Evolutionary conservation across 441 rosid genomes (phyloP), one percentile per base, ranked within the genome.

Genomic region (Euphorbia celastroides): DNA sequence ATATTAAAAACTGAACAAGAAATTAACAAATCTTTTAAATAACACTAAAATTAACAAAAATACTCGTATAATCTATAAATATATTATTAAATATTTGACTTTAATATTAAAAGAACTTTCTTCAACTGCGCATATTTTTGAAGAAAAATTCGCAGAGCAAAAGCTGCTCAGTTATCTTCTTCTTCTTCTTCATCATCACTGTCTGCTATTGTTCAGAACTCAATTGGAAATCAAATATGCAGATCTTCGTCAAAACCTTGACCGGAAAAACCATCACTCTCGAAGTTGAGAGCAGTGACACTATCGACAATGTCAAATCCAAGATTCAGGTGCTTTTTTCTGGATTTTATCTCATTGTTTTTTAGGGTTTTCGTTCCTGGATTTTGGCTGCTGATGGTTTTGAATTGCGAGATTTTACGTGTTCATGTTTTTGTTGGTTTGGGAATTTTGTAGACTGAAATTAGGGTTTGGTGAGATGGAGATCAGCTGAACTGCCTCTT

Each of bases 211-310:
- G 8, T 5, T 51, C 9, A 4, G n/a, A 7, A 2, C 11, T 23
- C 2, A 17, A n/a, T 7, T 1, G 3, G 3, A 25, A 34, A 67
- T 6, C 0, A 54, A 64, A 70, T 77, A 89, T 92, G 93, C 98
- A 92, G 91, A 88, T 92, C 19, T 92, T 92, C 76, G 95, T 88
- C 72, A 92, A 87, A 74, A 89, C 96, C 23, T 81, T 89, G 1
- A 92, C 91, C 0, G 98, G 98, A 6, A 91, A 87, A 81, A 89
- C 97, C 65, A 74, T 74, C 56, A 70, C 78, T n/a, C n/a, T n/a
- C n/a, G n/a, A n/a, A n/a, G n/a, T n/a, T n/a, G n/a, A n/a, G n/a
- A n/a, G n/a, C n/a, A 85, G 93, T 71, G 98, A 90, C 77, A 90
- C 97, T 65, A 84, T 88, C 73, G 98, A 90, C 75, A 86, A 88